phyloP scores from a whole-genome alignment of 768 basidiomycete species.

The Trametes punicea region DNA sequence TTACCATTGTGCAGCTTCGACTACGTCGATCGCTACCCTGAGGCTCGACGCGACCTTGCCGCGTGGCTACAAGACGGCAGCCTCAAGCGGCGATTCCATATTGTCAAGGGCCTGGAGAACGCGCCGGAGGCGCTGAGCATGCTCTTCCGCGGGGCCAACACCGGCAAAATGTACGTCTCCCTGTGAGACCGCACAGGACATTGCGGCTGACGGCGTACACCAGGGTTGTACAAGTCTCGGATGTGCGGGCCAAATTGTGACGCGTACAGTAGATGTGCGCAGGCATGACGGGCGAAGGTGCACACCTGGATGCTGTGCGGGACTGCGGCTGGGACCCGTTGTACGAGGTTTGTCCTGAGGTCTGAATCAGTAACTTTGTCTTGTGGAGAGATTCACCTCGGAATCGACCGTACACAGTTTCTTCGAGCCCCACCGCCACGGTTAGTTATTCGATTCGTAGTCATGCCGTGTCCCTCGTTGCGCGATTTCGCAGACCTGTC shows the following conservation, averaged over 20 bases:
- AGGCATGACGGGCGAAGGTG: too few species aligned
- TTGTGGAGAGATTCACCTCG: too few species aligned
- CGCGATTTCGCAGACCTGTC: too few species aligned
- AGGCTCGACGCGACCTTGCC: conserved; percentile 55
- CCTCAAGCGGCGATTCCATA: conserved; percentile 77
- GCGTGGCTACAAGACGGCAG: conserved; percentile 60
- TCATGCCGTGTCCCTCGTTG: too few species aligned
- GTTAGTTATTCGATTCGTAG: too few species aligned
- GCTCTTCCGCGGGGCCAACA: conserved; percentile 75
- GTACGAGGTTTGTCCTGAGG: too few species aligned
- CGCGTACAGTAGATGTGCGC: too few species aligned
- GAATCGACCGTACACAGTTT: too few species aligned
- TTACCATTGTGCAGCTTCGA: conserved; percentile 53
- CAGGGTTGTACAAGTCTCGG: conserved; percentile 24
- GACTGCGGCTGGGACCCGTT: too few species aligned
- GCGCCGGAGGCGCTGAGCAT: conserved; percentile 67
- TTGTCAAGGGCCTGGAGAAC: conserved; percentile 71
- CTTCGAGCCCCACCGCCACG: too few species aligned
- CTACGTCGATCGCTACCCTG: conserved; percentile 58
- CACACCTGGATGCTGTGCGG: too few species aligned
- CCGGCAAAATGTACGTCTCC: conserved; percentile 60
- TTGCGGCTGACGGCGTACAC: background rate
- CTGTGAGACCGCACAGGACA: background rate
- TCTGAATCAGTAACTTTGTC: too few species aligned
- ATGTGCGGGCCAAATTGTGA: conserved; percentile 14